These are phyloP conservation scores for Scheffersomyces insectosa DNA, from an alignment of 1,139 yeast genomes.

Conservation along the genomic window DNA sequence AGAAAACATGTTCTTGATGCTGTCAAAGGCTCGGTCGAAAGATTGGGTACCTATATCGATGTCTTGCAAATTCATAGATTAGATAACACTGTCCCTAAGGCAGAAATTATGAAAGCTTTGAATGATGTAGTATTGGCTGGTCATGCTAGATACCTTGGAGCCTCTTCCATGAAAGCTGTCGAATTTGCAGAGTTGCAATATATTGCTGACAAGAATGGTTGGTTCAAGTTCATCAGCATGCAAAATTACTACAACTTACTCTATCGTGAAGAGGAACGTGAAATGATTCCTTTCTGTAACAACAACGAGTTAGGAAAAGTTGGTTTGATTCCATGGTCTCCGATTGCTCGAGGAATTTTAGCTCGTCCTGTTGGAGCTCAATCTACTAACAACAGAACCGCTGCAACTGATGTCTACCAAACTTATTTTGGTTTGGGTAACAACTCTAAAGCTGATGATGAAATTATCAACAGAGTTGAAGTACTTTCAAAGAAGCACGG, in stretches of 20 bases:
- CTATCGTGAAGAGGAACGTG: constrained; percentile 62
- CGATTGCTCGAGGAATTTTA: constrained; percentile 48
- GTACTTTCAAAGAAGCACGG: constrained; percentile 45
- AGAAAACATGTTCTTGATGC: constrained; percentile 20
- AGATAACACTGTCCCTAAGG: constrained; percentile 13
- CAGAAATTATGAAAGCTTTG: constrained; percentile 19
- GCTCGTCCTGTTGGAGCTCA: constrained; percentile 36
- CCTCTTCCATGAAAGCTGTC: constrained; percentile 17
- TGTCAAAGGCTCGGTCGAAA: constrained; percentile 13
- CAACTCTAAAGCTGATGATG: constrained; percentile 25
- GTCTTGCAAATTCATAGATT: constrained; percentile 19
- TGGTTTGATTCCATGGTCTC: constrained; percentile 55
- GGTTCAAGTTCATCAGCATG: constrained; percentile 56
- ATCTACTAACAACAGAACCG: constrained; percentile 17
- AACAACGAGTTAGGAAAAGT: constrained; percentile 35
- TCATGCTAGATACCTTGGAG: constrained; percentile 17
- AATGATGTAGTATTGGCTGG: constrained; percentile 17
- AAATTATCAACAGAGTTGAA: constrained; percentile 52
- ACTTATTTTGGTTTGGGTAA: constrained; percentile 8
- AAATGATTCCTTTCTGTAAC: constrained; percentile 56
- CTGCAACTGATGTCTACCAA: constrained; percentile 16
- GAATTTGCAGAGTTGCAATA: constrained; percentile 18
- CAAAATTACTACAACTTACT: constrained; percentile 57
- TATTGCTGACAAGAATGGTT: constrained; percentile 16
- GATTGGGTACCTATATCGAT: constrained; percentile 22